Conservation (phyloP, 306 rosid genomes). For the Acacia melanoxylon region DNA sequence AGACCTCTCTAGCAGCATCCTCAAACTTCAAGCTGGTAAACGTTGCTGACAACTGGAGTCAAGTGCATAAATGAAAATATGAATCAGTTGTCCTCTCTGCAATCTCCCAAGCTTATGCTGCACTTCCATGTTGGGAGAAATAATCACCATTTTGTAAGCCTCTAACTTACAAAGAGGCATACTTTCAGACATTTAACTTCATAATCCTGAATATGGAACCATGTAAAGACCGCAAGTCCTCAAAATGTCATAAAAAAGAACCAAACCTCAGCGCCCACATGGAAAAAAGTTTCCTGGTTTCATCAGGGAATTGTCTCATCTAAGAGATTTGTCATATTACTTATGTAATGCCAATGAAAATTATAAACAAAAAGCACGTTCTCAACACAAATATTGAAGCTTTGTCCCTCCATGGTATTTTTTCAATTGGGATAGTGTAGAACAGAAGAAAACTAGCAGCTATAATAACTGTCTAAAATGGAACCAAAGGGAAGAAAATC, state of each 20-base stretch:
- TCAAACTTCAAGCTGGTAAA: not conserved
- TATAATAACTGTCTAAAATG: not conserved
- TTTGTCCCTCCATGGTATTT: not conserved
- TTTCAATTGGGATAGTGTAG: not conserved
- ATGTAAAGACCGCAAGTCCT: conserved; percentile 1
- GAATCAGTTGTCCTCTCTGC: conserved; percentile 3
- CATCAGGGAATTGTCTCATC: not conserved
- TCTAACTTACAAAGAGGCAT: not conserved
- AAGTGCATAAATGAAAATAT: not conserved
- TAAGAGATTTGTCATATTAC: not conserved
- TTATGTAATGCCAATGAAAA: not conserved
- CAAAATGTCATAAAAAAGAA: not conserved
- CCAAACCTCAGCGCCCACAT: not conserved
- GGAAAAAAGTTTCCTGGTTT: not conserved
- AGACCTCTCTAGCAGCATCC: not conserved
- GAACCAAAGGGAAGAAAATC: too few relatives aligned
- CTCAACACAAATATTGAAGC: not conserved
- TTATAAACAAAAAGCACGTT: not conserved
- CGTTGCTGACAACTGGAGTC: not conserved
- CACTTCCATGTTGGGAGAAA: not conserved
- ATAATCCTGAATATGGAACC: not conserved
- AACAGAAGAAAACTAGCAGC: not conserved
- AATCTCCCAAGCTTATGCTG: not conserved
- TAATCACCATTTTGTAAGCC: not conserved
- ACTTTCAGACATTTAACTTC: not conserved